Evolutionary conservation across 768 basidiomycete species (phyloP).

Genomic region (Mrakia frigida): DNA sequence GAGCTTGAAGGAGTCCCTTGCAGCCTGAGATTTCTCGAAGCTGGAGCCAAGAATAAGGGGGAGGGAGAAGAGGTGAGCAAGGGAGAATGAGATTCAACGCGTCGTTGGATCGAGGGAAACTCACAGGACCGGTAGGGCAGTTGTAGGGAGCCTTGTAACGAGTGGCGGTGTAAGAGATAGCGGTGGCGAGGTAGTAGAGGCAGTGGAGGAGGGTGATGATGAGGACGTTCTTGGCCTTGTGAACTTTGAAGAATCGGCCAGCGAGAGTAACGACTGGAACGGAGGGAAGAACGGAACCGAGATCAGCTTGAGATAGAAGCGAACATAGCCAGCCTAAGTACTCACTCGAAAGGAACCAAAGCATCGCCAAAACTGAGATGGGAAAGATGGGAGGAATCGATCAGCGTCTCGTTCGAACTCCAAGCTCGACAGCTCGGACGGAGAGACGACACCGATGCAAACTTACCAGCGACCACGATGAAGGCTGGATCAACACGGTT

Average conservation of each 20-base stretch:
- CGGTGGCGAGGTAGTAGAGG: not conserved
- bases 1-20: not conserved
- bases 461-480: not conserved
- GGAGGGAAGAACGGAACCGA: not conserved
- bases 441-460: not conserved
- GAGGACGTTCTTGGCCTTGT: conserved; percentile 5
- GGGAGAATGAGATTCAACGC: not conserved
- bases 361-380: not conserved
- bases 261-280: conserved; percentile 2
- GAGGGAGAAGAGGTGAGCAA: not conserved
- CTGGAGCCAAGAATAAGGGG: not conserved
- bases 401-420: not conserved
- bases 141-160: conserved; percentile 1
- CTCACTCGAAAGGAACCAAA: conserved; percentile 11
- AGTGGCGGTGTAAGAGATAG: conserved; percentile 14
- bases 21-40: not conserved
- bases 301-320: not conserved
- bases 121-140: not conserved
- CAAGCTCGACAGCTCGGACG: not conserved
- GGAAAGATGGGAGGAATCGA: not conserved
- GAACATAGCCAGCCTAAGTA: not conserved
- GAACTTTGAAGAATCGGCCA: not conserved
- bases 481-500: not conserved
- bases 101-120: too few relatives aligned
- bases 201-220: not conserved